Conservation (phyloP, 441 rosid species). For the Lepidium campestre region DNA sequence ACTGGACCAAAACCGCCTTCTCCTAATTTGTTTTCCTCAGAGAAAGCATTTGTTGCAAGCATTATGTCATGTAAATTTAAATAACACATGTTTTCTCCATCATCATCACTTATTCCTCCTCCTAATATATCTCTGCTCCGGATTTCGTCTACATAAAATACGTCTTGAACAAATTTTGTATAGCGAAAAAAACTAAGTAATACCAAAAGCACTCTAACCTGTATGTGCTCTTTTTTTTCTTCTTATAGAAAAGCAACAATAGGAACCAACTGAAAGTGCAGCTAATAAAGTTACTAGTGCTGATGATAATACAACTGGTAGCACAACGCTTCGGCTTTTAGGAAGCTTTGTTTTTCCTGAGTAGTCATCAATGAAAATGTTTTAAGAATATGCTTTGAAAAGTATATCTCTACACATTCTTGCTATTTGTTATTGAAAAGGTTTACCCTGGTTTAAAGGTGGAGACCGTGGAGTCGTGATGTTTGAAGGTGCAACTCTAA, state of each 20-base stretch:
- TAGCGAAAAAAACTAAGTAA: background rate
- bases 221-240: background rate
- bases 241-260: background rate
- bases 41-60: conserved; percentile 8
- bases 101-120: background rate
- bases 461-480: rapidly evolving
- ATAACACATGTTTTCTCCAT: background rate
- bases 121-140: background rate
- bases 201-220: background rate
- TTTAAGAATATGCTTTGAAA: background rate
- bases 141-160: background rate
- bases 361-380: too few species aligned
- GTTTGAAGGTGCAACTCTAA: background rate
- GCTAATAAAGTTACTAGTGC: background rate
- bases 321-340: background rate
- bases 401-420: background rate
- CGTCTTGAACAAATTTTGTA: background rate
- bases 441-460: background rate
- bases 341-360: background rate
- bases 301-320: background rate
- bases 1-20: conserved; percentile 18
- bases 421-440: background rate
- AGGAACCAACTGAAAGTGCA: background rate
- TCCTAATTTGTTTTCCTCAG: background rate
- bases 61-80: background rate